Evolutionary conservation across 2,329 filamentous ascomycete species (phyloP), one percentile per base, ranked within the genome.

Genomic region (Phialocephala sp.): DNA sequence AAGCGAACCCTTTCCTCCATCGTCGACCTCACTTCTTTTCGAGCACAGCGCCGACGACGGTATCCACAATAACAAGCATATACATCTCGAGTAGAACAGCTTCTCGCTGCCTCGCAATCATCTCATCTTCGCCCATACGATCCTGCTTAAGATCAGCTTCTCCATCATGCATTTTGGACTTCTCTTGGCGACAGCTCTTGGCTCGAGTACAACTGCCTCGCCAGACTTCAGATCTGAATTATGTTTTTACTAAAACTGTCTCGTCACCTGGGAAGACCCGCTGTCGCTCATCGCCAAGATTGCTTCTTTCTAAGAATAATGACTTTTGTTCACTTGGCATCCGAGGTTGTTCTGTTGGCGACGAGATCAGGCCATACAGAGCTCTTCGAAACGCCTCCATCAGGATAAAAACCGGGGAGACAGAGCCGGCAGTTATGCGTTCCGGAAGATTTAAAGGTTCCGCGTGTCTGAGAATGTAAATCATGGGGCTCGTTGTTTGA

Each of bases 401-500:
- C 43, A 52, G 36, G 50, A 59, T 35, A 32, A 59, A 54, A 37
- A 59, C 24, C 32, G 32, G 22, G 37, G 37, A 35, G 15, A 27
- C 2, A 52, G 43, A 32, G 41, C 39, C 36, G 59, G 39, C 32
- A 22, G n/a, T 20, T 22, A 22, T 37, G 58, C 32, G 22, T n/a
- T 61, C 58, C 58, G 58, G 15, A 45, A n/a, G 12, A 50, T 52
- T 32, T 24, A 43, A n/a, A 57, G 36, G 37, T 52, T 14, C 47
- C 36, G 59, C 32, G 12, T 55, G 65, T 62, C 50, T 45, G 65
- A 64, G 57, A 58, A 45, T 24, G 63, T n/a, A 62, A 61, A 69
- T 65, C 62, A 67, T 58, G 43, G 37, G 45, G 43, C 8, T 62
- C n/a, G 36, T 54, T 67, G 64, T 69, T 68, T 68, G 47, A 63